Evolutionary conservation across 306 rosid genomes (phyloP), one percentile per base, ranked within the genome.

Genomic region (Vachellia collinsii): DNA sequence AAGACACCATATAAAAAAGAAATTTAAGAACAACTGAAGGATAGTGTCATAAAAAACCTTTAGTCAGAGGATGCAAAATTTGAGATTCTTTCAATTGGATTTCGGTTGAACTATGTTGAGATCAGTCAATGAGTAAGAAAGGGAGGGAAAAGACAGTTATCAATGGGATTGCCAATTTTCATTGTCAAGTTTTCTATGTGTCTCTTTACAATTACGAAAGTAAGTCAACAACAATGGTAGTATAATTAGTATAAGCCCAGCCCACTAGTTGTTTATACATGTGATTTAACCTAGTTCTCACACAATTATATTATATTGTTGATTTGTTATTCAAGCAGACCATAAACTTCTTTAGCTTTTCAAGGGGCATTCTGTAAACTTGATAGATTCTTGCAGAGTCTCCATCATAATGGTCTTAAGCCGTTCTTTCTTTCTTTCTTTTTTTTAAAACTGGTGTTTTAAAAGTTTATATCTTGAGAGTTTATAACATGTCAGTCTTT

Each of bases 1-100:
- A 70, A 82, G 39, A 10, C 81, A 46, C 48, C 29, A 37, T 46
- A 56, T 83, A 51, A 78, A 54, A 36, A 67, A 58, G 80, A 70
- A 56, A 79, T 66, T 70, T 62, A 22, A 46, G 68, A 44, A 70
- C 53, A 75, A 17, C 12, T 3, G 70, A 79, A 79, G 69, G 77
- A 79, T 50, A 62, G 22, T 42, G 50, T 68, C 51, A 13, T 58
- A 73, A 11, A 51, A 17, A 54, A 34, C 19, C 36, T 58, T 3
- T 7, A 58, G 61, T 70, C 70, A 38, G 69, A 77, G 73, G 23
- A 59, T 34, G 9, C 19, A 38, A 53, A 75, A 59, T 58, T 16
- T 34, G 64, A 69, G 83, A 61, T 34, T 4, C 67, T 16, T 61
- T 23, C 39, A 25, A n/a, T 11, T 23, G 66, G 25, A 23, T 11